Evolutionary conservation across 2,329 filamentous ascomycete species (phyloP).

Genomic region (Pseudogymnoascus sp.): DNA sequence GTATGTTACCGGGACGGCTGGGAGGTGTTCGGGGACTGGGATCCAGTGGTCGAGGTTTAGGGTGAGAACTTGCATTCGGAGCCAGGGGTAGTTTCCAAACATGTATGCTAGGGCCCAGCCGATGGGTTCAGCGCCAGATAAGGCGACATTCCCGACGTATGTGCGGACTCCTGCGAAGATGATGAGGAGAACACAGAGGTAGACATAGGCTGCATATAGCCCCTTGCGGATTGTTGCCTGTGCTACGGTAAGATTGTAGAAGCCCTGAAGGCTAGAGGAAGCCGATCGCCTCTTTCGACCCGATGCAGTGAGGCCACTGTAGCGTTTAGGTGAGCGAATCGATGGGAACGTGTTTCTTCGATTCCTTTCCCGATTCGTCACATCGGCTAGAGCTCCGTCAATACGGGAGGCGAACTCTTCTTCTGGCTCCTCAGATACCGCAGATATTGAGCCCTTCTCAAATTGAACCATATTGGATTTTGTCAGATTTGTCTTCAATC

Average conservation of each 20-base stretch:
- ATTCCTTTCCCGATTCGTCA: not conserved
- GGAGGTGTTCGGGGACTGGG: slow-evolving; percentile 48
- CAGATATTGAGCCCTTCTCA: slow-evolving; percentile 7
- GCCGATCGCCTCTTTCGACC: slow-evolving; percentile 61
- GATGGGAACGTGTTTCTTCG: slow-evolving; percentile 8
- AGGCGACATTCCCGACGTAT: slow-evolving; percentile 61
- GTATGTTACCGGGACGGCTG: not conserved
- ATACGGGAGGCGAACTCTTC: not conserved
- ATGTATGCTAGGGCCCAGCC: slow-evolving; percentile 91
- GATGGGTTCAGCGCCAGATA: slow-evolving; percentile 71
- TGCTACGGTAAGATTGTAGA: slow-evolving; percentile 70
- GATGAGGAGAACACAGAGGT: slow-evolving; percentile 57
- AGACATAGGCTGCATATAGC: slow-evolving; percentile 76
- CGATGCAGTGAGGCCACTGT: slow-evolving; percentile 43
- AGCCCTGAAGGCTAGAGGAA: slow-evolving; percentile 61
- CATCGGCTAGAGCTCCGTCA: not conserved
- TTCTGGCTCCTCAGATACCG: slow-evolving; percentile 29
- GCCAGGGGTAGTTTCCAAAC: slow-evolving; percentile 67
- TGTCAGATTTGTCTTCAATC: not conserved
- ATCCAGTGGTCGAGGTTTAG: slow-evolving; percentile 71
- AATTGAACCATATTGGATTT: not conserved
- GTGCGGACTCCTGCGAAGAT: slow-evolving; percentile 66
- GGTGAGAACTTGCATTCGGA: slow-evolving; percentile 66
- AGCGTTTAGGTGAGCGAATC: not conserved
- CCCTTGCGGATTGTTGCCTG: slow-evolving; percentile 76